Percentiles rank a stretch among this genome's conserved stretches.
Conservation (phyloP, 305 asterid species). For the Fraxinus ornus region DNA sequence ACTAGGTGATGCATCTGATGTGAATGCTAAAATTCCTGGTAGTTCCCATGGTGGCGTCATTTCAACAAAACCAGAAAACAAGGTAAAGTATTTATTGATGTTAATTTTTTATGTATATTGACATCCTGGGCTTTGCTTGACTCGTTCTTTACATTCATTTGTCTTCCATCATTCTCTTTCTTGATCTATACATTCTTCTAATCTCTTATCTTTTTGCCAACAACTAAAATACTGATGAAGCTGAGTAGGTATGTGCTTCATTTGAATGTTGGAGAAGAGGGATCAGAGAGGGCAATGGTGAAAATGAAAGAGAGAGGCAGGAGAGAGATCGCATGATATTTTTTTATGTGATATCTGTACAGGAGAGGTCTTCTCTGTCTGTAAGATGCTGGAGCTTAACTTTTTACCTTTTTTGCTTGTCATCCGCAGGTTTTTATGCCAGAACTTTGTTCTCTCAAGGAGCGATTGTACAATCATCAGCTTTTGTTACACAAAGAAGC, state of each 20-base stretch:
- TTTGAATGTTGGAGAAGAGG: neutral
- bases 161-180: conserved; percentile 12
- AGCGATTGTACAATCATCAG: conserved; percentile 56
- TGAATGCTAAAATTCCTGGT: conserved; percentile 31
- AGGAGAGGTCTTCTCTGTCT: conserved; percentile 17
- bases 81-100: conserved; percentile 43
- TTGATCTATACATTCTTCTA: conserved; percentile 2
- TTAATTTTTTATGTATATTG: conserved; percentile 15
- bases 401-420: conserved; percentile 27
- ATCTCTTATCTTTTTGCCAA: neutral
- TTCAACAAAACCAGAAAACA: conserved; percentile 44
- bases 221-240: neutral
- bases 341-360: neutral
- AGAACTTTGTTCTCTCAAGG: conserved; percentile 56
- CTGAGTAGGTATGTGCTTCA: neutral
- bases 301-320: neutral
- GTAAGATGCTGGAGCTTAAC: conserved; percentile 23
- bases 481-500: conserved; percentile 58
- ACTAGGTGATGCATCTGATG: conserved; percentile 33
- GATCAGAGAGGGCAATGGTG: neutral
- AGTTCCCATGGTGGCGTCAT: conserved; percentile 31
- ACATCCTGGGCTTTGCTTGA: conserved; percentile 9
- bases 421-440: conserved; percentile 51
- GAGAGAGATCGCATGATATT: neutral
- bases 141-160: neutral